A percentile compares a stretch with the other conserved stretches of the same genome.
Conservation (phyloP, 192 early-diverging fungal species). For the Coemansia sp. region DNA sequence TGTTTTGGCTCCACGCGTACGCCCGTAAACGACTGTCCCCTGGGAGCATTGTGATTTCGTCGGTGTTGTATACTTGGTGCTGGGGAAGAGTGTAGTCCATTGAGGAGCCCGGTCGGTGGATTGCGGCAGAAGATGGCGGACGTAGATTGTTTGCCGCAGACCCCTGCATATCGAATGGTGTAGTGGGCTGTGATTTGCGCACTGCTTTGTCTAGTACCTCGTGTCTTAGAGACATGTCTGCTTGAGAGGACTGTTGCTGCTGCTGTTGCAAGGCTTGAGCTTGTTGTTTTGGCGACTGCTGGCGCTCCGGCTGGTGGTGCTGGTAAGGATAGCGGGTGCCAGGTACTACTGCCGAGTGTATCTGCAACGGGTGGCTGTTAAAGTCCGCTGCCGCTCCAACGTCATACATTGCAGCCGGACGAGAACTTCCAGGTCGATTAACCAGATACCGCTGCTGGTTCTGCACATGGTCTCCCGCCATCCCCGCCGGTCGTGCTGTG, state of each 20-base stretch:
- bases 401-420: conserved; percentile 10
- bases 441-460: conserved; percentile 2
- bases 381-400: conserved; percentile 10
- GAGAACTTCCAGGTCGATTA: neutral
- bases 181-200: conserved; percentile 40
- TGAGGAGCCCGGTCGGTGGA: conserved; percentile 13
- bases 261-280: neutral
- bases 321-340: conserved; percentile 3
- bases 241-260: neutral
- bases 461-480: neutral
- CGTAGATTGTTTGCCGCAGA: conserved; percentile 13
- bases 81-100: neutral
- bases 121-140: conserved; percentile 6
- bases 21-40: conserved; percentile 26
- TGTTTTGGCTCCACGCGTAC: conserved; percentile 14
- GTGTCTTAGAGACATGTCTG: conserved; percentile 28
- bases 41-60: conserved; percentile 36
- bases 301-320: conserved; percentile 1
- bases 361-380: conserved; percentile 21
- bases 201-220: conserved; percentile 43
- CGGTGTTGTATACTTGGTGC: conserved; percentile 2
- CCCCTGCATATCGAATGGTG: conserved; percentile 21
- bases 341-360: conserved; percentile 21
- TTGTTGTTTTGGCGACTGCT: neutral
- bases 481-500: neutral